Evolutionary conservation across 2,329 filamentous ascomycete species (phyloP).

Genomic region (Juglanconis oblonga): DNA sequence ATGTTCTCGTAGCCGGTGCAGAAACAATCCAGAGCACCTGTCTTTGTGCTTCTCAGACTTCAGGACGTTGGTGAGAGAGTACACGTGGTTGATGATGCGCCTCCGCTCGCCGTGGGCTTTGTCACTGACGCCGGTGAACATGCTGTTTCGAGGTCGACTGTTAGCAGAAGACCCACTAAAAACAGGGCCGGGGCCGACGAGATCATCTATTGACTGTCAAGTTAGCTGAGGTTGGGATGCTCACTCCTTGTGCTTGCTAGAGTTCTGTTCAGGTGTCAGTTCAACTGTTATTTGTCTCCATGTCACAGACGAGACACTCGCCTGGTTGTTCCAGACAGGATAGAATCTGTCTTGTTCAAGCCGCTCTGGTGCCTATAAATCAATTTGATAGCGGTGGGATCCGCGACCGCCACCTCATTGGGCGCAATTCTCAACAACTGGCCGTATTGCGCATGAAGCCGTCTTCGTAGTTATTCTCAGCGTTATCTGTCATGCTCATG

Average conservation of each 20-base stretch:
- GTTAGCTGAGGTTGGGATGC: neutral
- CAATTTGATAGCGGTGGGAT: neutral
- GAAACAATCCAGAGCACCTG: neutral
- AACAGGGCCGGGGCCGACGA: no score
- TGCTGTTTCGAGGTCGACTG: neutral
- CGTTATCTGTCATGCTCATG: neutral
- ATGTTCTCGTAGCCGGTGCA: conserved; percentile 2
- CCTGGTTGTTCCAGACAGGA: conserved; percentile 4
- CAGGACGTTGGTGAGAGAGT: conserved; percentile 28
- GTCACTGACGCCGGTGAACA: conserved; percentile 3
- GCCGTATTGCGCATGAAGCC: conserved; percentile 2
- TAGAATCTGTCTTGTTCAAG: conserved; percentile 1
- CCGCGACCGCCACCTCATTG: conserved; percentile 1
- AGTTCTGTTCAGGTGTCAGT: neutral
- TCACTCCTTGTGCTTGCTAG: conserved; percentile 7
- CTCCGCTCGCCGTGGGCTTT: conserved; percentile 8
- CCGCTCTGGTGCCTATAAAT: conserved; percentile 1
- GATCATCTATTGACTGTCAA: no score
- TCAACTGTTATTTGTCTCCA: neutral
- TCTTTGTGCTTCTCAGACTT: conserved; percentile 15
- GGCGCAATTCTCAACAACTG: conserved; percentile 1
- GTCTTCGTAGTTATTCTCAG: neutral
- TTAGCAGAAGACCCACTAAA: neutral
- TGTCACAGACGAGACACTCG: neutral
- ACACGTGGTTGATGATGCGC: conserved; percentile 27